Evolutionary conservation across 2,329 filamentous ascomycete genomes (phyloP), one percentile per base, ranked within the genome.

Genomic region (Lachnellula subtilissima): DNA sequence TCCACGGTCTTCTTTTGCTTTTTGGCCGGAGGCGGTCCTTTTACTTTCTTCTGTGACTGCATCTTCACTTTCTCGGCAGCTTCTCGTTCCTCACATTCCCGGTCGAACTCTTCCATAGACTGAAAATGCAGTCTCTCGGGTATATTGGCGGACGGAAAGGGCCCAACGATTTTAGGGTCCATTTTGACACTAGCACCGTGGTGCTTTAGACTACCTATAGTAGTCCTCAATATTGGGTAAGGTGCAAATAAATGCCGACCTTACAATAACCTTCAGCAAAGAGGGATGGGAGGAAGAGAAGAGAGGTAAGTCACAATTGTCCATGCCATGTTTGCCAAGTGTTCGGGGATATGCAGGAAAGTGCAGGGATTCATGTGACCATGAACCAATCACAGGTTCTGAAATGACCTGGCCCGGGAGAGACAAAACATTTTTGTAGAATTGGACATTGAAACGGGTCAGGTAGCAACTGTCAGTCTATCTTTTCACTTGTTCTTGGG

Each of bases 51-150:
- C 37, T 9, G 51, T 43, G 15, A 39, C 37, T 22, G 43, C 37
- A 12, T 53, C 5, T 23, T 43, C n/a, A 9, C 12, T 37, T 17
- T 19, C 25, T 23, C 39, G 37, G 25, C 42, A 5, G 47, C 55
- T 17, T 61, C 58, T n/a, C 43, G 28, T 32, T 50, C 25, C 9
- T 54, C 59, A 22, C 52, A 49, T 37, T 63, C 52, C 53, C 50
- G 58, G 28, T 55, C 50, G 28, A 59, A 63, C 12, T 61, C 59
- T 28, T 59, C 59, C n/a, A 61, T 58, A 17, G 52, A 49, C 28
- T 53, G 37, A 32, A 54, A 48, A 14, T 50, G 47, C 17, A 39
- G 19, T 14, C 12, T 17, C 12, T 19, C 19, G 5, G n/a, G 5
- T 12, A 32, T 32, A 23, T 19, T 40, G 32, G 15, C 42, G 12